Evolutionary conservation across 2,329 filamentous ascomycete species (phyloP).

Genomic region (Thelonectria blattea): DNA sequence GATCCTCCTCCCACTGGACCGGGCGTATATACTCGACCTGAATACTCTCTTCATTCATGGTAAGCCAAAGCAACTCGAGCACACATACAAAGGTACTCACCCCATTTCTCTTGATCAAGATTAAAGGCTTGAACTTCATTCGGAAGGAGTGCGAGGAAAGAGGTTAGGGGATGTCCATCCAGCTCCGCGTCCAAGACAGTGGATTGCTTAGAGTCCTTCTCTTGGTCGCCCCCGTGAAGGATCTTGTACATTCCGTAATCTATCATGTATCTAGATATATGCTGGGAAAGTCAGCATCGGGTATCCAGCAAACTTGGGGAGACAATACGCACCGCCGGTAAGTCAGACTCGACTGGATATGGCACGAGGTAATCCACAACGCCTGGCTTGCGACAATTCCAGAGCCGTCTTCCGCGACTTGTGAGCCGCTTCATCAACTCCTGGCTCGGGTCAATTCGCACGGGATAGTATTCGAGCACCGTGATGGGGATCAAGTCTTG

Average conservation of each 20-base stretch:
- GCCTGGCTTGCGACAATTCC: background rate
- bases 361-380: background rate
- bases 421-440: background rate
- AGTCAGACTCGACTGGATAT: background rate
- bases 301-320: too few relatives aligned
- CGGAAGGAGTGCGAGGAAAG: background rate
- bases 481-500: background rate
- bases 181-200: background rate
- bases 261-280: background rate
- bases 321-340: too few relatives aligned
- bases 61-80: background rate
- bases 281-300: background rate
- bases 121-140: background rate
- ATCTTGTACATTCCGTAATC: background rate
- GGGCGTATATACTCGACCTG: background rate
- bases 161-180: background rate
- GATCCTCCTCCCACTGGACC: background rate
- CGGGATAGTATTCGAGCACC: background rate
- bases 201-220: background rate
- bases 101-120: background rate
- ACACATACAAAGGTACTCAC: background rate
- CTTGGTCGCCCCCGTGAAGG: background rate
- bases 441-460: background rate
- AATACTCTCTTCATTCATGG: background rate
- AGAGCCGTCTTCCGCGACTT: background rate